These are phyloP conservation scores for Vitis hybrid DNA, from an alignment of 177 flowering plant genomes.

Conservation along the genomic window DNA sequence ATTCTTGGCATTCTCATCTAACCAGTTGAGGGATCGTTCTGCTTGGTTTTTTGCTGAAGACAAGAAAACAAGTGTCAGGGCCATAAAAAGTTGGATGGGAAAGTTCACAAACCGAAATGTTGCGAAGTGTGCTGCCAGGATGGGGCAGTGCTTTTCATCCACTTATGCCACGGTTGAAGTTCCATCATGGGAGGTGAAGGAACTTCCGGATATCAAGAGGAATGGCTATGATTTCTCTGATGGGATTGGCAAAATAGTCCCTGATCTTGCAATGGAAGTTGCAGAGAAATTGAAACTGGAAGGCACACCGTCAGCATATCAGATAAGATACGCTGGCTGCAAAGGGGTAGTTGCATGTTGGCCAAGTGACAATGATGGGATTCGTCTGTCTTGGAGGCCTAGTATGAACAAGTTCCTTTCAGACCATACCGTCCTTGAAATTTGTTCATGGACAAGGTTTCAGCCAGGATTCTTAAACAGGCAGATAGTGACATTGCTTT, in stretches of 20 bases:
- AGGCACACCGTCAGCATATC: conserved; percentile 77
- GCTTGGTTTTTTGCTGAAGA: conserved; percentile 97
- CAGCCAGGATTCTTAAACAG: conserved; percentile 95
- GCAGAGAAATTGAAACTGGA: conserved; percentile 65
- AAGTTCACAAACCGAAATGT: conserved; percentile 54
- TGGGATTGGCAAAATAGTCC: conserved; percentile 84
- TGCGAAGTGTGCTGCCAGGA: conserved; percentile 93
- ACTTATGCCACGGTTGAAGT: conserved; percentile 91
- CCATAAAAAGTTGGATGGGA: conserved; percentile 85
- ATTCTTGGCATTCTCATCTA: conserved; percentile 91
- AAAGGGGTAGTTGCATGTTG: conserved; percentile 94
- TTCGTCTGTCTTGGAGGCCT: conserved; percentile 57
- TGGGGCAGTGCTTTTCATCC: conserved; percentile 97
- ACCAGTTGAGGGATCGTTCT: conserved; percentile 86
- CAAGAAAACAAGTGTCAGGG: conserved; percentile 23
- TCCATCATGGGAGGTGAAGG: conserved; percentile 46
- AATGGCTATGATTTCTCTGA: conserved; percentile 81
- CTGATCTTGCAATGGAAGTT: conserved; percentile 78
- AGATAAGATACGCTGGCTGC: conserved; percentile 90
- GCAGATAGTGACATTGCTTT: conserved; percentile 81
- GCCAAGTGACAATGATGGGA: conserved; percentile 59
- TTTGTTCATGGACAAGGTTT: conserved; percentile 92
- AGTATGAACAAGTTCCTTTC: conserved; percentile 90
- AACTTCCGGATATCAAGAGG: conserved; percentile 66
- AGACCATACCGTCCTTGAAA: conserved; percentile 62